Conservation (phyloP, 768 basidiomycete genomes). For the Tylopilus cervinicoccineus region DNA sequence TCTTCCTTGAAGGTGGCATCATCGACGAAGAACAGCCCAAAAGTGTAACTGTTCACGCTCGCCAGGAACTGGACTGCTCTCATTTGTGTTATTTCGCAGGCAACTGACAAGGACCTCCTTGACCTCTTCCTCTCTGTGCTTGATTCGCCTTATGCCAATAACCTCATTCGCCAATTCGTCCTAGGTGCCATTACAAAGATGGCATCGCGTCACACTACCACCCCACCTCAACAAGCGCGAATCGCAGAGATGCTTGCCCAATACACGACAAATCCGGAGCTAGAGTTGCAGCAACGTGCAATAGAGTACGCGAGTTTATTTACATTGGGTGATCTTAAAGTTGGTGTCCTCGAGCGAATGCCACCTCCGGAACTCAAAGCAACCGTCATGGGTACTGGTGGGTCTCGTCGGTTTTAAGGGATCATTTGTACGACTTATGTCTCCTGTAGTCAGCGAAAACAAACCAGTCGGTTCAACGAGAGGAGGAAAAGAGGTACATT, state of each 20-base stretch:
- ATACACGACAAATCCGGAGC: slow-evolving; percentile 83
- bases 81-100: slow-evolving; percentile 36
- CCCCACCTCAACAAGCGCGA: slow-evolving; percentile 65
- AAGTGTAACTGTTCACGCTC: slow-evolving; percentile 42
- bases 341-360: slow-evolving; percentile 95
- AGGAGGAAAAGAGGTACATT: slow-evolving; percentile 64
- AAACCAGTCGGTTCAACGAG: slow-evolving; percentile 92
- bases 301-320: slow-evolving; percentile 92
- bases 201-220: slow-evolving; percentile 71
- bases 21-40: slow-evolving; percentile 72
- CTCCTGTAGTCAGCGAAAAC: slow-evolving; percentile 79
- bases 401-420: slow-evolving; percentile 20
- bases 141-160: slow-evolving; percentile 92
- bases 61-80: not conserved
- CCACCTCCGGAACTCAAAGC: slow-evolving; percentile 97
- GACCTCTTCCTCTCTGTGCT: slow-evolving; percentile 84
- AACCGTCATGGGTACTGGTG: slow-evolving; percentile 93
- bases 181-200: slow-evolving; percentile 89
- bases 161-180: slow-evolving; percentile 88
- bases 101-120: slow-evolving; percentile 76
- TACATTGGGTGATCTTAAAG: slow-evolving; percentile 65
- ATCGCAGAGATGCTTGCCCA: slow-evolving; percentile 73
- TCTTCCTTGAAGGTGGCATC: slow-evolving; percentile 81
- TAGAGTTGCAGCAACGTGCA: slow-evolving; percentile 93
- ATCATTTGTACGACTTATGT: not conserved